Base-by-base conservation (phyloP, 805 yeast species). In the Lipomyces sp. region DNA sequence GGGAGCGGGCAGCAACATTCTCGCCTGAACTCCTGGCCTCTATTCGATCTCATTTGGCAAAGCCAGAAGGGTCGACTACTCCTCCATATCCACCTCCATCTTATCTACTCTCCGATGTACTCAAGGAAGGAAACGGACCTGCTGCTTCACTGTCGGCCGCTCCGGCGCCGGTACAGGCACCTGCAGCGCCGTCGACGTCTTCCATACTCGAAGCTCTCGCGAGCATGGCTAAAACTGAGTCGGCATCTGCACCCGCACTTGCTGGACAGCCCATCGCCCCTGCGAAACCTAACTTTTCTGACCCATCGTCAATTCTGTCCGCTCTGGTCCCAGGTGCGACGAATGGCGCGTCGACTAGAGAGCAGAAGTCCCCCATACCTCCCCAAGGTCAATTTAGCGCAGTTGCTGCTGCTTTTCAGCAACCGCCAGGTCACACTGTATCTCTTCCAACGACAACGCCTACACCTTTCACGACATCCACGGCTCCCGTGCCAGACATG, bases 1-100 rank as follows among this genome's bases (percentile, higher is more conserved):
- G 99, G 99, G 90, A 87, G 72, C 87, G 90, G 70, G 89, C 92
- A 48, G 86, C 86, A 54, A 89, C 97, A 15, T 94, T 95, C 79
- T 81, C 82, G 63, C 84, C 85, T 54, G 81, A 82, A 53, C 79
- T 83, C 39, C 80, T 95, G 63, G 77, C 82, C 56, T 75, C 82
- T 24, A 83, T 91, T 65, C 85, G 87, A 75, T 77, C 81, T 11
- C 87, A 84, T 74, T 89, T 88, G 73, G 54, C 51, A 13, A 59
- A 54, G 39, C 39, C 79, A 78, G 75, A 74, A 29, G 74, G 72
- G 59, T 80, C 92, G 15, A 83, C 87, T 8, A 88, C 96, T 3
- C 94, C 95, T 50, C 89, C 89, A 1, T 89, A 73, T 29, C 84
- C 90, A 15, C 90, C 90, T 53, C 86, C 87, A n/a, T 71, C 74